Evolutionary conservation across 2,329 filamentous ascomycete genomes (phyloP).

Genomic region (Fonsecaea nubica): DNA sequence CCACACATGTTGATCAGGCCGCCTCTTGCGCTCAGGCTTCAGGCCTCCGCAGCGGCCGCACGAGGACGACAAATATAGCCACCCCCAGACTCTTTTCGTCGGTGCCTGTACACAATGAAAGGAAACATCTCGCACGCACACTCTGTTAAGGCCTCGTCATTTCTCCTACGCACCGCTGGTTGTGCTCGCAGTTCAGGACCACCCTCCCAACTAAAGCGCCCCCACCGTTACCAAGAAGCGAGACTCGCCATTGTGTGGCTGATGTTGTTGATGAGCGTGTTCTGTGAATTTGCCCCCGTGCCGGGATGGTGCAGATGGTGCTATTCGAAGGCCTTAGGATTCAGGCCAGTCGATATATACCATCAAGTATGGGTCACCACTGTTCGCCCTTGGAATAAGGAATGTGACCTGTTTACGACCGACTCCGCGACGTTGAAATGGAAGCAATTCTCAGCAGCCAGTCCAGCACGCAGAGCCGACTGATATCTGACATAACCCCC

Average conservation of each 20-base stretch:
- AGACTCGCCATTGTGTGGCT: conserved; percentile 18
- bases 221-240: neutral
- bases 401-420: neutral
- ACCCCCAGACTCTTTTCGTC: neutral
- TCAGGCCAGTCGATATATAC: conserved; percentile 10
- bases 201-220: neutral
- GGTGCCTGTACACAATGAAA: neutral
- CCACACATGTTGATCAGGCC: neutral
- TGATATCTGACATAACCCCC: conserved; percentile 7
- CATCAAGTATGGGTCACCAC: conserved; percentile 2
- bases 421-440: neutral
- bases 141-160: neutral
- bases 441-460: conserved; percentile 8
- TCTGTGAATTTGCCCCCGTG: neutral
- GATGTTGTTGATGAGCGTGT: conserved; percentile 4
- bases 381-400: neutral
- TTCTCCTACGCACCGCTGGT: neutral
- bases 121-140: neutral
- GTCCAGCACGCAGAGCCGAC: conserved; percentile 29
- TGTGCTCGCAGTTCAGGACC: neutral
- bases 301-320: conserved; percentile 11
- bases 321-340: neutral
- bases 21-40: neutral
- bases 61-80: neutral
- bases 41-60: neutral